These are phyloP conservation scores for Saccharomyces eubayanus DNA, from an alignment of 805 yeast species.

Conservation along the genomic window DNA sequence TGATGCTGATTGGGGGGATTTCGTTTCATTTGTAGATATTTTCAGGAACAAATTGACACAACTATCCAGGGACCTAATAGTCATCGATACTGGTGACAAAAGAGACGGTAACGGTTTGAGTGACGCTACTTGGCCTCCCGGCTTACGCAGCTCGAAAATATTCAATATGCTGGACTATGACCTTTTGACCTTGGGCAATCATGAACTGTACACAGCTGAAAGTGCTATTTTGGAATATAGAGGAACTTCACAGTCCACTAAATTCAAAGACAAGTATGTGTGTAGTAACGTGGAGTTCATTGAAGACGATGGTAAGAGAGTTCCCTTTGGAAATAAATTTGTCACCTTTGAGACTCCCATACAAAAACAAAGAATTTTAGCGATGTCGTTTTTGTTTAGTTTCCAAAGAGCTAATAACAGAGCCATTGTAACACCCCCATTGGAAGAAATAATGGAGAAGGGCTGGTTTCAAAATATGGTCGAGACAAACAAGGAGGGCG, in stretches of 20 bases:
- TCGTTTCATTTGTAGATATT: constrained; percentile 54
- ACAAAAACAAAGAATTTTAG: constrained; percentile 44
- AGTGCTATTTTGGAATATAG: constrained; percentile 61
- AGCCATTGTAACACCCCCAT: constrained; percentile 53
- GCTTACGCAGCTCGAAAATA: constrained; percentile 50
- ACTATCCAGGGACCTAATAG: constrained; percentile 50
- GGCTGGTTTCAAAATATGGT: constrained; percentile 55
- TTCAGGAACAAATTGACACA: constrained; percentile 31
- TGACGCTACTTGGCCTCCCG: constrained; percentile 72
- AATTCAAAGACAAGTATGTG: constrained; percentile 57
- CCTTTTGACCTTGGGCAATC: constrained; percentile 80
- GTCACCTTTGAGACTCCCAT: constrained; percentile 58
- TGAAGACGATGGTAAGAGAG: constrained; percentile 36
- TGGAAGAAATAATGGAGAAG: constrained; percentile 43
- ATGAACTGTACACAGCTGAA: constrained; percentile 68
- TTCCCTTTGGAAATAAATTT: constrained; percentile 60
- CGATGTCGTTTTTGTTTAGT: constrained; percentile 74
- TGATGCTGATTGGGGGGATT: constrained; percentile 90
- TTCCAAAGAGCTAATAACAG: constrained; percentile 50
- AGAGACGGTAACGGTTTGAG: constrained; percentile 91
- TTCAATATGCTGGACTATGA: constrained; percentile 66
- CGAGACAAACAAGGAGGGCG: constrained; percentile 28
- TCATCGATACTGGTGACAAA: constrained; percentile 86
- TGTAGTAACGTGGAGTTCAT: constrained; percentile 62
- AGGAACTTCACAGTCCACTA: constrained; percentile 40